Conservation (phyloP, 202 grass and related monocot species). For the Zizania palustris region DNA sequence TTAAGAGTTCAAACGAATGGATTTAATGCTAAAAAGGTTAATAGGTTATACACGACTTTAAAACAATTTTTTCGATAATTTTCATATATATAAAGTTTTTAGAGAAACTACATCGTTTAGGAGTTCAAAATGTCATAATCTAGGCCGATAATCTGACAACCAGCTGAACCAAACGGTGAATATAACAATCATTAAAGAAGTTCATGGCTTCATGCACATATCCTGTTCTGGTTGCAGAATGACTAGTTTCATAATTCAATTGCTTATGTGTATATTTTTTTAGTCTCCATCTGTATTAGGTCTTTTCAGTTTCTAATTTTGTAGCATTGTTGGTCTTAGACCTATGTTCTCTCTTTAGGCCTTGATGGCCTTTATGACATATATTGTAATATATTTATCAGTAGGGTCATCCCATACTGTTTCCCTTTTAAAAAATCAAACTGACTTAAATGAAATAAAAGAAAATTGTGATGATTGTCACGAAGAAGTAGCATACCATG, state of each 20-base stretch:
- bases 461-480: constrained; percentile 22
- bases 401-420: not conserved
- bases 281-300: not conserved
- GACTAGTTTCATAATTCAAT: not conserved
- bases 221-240: not conserved
- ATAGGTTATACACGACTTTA: too few species aligned
- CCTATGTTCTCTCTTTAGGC: not conserved
- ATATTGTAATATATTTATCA: not conserved
- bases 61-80: too few species aligned
- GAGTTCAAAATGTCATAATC: too few species aligned
- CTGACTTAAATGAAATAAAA: constrained; percentile 29
- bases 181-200: not conserved
- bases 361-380: not conserved
- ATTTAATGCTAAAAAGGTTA: too few species aligned
- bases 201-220: not conserved
- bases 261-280: not conserved
- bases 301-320: not conserved
- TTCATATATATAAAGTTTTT: too few species aligned
- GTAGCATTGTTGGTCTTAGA: not conserved
- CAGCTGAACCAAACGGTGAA: not conserved
- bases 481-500: constrained; percentile 74
- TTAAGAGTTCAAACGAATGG: too few species aligned
- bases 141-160: too few species aligned
- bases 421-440: not conserved
- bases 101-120: too few species aligned